Percentiles rank a stretch among this genome's conserved stretches.
Conservation (phyloP, 2,329 filamentous ascomycete species). For the Aspergillus ustus region DNA sequence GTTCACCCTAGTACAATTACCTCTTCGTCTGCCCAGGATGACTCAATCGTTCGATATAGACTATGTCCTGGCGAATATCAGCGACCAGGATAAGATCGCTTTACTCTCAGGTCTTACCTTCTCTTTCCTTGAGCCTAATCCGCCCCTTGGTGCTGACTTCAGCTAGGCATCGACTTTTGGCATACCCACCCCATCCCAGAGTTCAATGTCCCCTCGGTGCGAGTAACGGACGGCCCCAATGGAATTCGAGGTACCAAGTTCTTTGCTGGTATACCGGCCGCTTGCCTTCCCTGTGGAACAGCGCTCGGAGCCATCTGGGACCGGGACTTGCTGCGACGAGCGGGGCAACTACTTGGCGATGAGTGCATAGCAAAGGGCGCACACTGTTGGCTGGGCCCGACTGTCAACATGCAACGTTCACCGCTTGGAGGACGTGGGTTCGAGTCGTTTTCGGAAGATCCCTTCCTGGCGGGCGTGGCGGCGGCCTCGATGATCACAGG, state of each 20-base stretch:
- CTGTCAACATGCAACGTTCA: constrained; percentile 79
- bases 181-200: constrained; percentile 67
- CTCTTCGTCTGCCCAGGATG: constrained; percentile 7
- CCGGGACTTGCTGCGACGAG: constrained; percentile 66
- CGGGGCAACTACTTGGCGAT: constrained; percentile 71
- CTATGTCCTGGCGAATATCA: constrained; percentile 15
- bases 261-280: constrained; percentile 70
- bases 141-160: not conserved
- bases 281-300: constrained; percentile 77
- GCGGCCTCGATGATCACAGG: constrained; percentile 73
- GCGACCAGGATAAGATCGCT: constrained; percentile 56
- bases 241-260: constrained; percentile 70
- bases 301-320: constrained; percentile 81
- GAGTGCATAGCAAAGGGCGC: constrained; percentile 75
- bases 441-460: constrained; percentile 84
- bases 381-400: constrained; percentile 74
- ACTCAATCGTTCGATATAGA: constrained; percentile 17
- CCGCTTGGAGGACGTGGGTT: constrained; percentile 82
- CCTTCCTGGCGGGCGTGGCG: constrained; percentile 64
- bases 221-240: constrained; percentile 71
- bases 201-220: constrained; percentile 67
- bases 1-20: not conserved
- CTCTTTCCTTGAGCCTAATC: not conserved
- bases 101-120: constrained; percentile 35
- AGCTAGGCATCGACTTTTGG: constrained; percentile 63